Base-by-base conservation (phyloP, 140 eudicot genomes). In the Cichorium intybus region DNA sequence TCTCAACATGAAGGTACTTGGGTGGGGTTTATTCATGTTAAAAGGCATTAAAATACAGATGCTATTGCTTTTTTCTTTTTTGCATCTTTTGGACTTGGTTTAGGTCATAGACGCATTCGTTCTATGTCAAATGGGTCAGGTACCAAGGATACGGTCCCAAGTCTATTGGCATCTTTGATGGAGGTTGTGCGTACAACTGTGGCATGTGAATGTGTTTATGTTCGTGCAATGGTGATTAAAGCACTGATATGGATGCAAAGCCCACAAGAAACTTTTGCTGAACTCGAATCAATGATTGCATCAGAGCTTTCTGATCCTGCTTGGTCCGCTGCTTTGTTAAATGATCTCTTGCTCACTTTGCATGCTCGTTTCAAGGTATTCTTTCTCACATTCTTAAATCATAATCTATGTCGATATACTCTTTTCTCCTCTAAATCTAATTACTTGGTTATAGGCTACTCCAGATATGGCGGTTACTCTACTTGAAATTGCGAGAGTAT, bases 211-310 rank as follows among this genome's bases (percentile, higher is more conserved):
- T 92, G 98, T 79, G 98, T 92, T 63, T 92, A 88, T 74, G 93
- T 92, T 62, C 96, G 98, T 61, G 96, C 95, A 31, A 88, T 92
- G 98, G 95, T 92, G 66, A 92, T 88, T 68, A 92, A 92, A 73
- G 98, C 98, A 51, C 80, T 92, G 52, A 88, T 92, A 66, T 92
- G 98, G 98, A 92, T 92, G 98, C 98, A 92, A 88, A 92, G 98
- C 75, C 98, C 98, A 26, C 75, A 92, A 68, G 98, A 92, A 66
- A 76, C 93, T 6, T 85, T 92, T 74, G 96, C 91, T 75, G 98
- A 92, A 62, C 66, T 92, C 26, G 85, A 83, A 71, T 85, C 95
- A 21, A 92, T 92, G 65, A 92, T 92, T 67, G 98, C 95, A 10
- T 88, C 98, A 33, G 98, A 92, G 81, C 89, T 92, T 20, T 88